A percentile compares a stretch with the other conserved stretches of the same genome.
phyloP scores from a whole-genome alignment of 176 grass and related monocot species.

The Phoenix dactylifera region DNA sequence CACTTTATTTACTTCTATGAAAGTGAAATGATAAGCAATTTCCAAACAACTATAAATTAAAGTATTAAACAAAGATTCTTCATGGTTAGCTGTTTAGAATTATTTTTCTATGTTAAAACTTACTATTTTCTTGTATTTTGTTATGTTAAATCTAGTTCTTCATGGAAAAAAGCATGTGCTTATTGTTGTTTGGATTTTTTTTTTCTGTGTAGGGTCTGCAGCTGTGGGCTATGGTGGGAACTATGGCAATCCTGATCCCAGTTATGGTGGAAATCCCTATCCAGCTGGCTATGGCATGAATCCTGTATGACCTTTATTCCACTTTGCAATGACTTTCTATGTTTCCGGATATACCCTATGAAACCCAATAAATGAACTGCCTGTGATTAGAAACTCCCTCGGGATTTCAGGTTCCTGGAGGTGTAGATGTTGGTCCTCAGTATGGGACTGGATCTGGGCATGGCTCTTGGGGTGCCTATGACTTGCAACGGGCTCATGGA shows the following conservation, averaged over 20 bases:
- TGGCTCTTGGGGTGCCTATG: slow-evolving; percentile 36
- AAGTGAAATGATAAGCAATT: too few species aligned
- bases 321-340: not conserved
- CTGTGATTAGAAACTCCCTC: not conserved
- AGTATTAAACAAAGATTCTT: too few species aligned
- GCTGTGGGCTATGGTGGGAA: slow-evolving; percentile 37
- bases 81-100: not conserved
- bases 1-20: too few species aligned
- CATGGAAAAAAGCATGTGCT: too few species aligned
- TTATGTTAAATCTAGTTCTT: too few species aligned
- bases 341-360: too few species aligned
- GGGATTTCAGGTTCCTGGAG: slow-evolving; percentile 32
- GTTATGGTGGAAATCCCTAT: slow-evolving; percentile 41
- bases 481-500: slow-evolving; percentile 48
- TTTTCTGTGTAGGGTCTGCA: slow-evolving; percentile 3
- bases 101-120: not conserved
- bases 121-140: too few species aligned
- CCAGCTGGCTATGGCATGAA: slow-evolving; percentile 47
- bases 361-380: too few species aligned
- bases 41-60: too few species aligned
- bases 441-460: slow-evolving; percentile 35
- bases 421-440: slow-evolving; percentile 36
- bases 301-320: slow-evolving; percentile 42
- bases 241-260: slow-evolving; percentile 50
- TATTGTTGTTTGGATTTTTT: not conserved